Conservation (phyloP, 331 rosid genomes). For the Telfairia occidentalis region DNA sequence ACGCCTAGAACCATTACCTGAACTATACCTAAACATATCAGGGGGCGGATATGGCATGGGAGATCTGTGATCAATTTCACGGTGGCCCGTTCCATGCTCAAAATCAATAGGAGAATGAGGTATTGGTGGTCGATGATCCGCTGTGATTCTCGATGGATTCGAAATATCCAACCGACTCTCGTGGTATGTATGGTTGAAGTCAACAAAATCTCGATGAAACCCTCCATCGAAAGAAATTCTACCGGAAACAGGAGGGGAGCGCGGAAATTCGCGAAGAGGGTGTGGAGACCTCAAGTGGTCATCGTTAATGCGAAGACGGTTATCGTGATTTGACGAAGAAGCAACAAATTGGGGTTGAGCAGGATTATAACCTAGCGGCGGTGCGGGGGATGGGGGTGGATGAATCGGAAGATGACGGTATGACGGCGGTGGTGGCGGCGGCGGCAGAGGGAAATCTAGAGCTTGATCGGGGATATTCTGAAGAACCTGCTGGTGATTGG, state of each 20-base stretch:
- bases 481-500: slow-evolving; percentile 13
- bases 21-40: slow-evolving; percentile 22
- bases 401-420: slow-evolving; percentile 8
- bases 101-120: slow-evolving; percentile 22
- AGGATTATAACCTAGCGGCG: slow-evolving; percentile 24
- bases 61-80: slow-evolving; percentile 21
- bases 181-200: slow-evolving; percentile 11
- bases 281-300: slow-evolving; percentile 18
- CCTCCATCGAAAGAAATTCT: slow-evolving; percentile 16
- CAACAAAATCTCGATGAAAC: slow-evolving; percentile 23
- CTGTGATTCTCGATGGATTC: slow-evolving; percentile 24
- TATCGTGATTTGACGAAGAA: slow-evolving; percentile 12
- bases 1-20: slow-evolving; percentile 30
- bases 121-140: slow-evolving; percentile 19
- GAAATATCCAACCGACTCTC: slow-evolving; percentile 19
- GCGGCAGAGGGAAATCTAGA: slow-evolving; percentile 12
- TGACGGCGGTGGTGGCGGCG: slow-evolving; percentile 3
- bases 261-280: slow-evolving; percentile 17
- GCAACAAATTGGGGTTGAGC: slow-evolving; percentile 21
- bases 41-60: slow-evolving; percentile 12
- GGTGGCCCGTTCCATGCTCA: slow-evolving; percentile 28
- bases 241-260: slow-evolving; percentile 16
- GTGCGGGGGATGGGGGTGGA: slow-evolving; percentile 20
- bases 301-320: slow-evolving; percentile 14
- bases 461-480: slow-evolving; percentile 2